Evolutionary conservation across 495 filamentous ascomycete species (phyloP), one percentile per base, ranked within the genome.

Genomic region (Trichoderma virens): DNA sequence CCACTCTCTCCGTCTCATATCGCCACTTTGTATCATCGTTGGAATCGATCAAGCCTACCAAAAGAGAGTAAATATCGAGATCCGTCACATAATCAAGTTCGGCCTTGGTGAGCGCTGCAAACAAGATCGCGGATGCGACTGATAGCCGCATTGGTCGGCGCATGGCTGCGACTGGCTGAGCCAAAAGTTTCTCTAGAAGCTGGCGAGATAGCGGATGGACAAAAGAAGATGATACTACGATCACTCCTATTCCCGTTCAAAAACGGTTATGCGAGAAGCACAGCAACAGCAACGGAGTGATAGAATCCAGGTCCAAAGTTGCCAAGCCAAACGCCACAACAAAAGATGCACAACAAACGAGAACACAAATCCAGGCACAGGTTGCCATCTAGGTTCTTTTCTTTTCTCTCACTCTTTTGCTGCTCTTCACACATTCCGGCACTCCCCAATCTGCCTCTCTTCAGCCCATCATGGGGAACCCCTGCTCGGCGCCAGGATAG

Each of bases 71-170:
- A 51, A 78, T 70, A 8, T 70, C 66, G 0, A 80, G 71, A 64
- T 80, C 79, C 1, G 78, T 80, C 62, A 81, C 73, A 62, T 78
- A 80, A 35, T 72, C 73, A 5, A 79, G 65, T 20, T 70, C 62
- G 56, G 71, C 70, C 65, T 59, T 45, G 30, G 38, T 64, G 9
- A 69, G 56, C 34, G 64, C 64, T 41, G 66, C 66, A 6, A 64
- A 31, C 51, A 7, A 28, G 20, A 56, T 30, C 9, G 25, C 51
- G 2, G 51, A 25, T 11, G 27, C 27, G 27, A 56, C 4, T 11
- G 51, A 56, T 9, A 56, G 51, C 51, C 51, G 13, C 11, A 56
- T 14, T 56, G 51, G 18, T 3, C 25, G 51, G 16, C 51, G 27
- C 51, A 56, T 56, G 25, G 51, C 51, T 16, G 23, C 30, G 51